Conservation (phyloP, 2,329 filamentous ascomycete species). For the Chaetomium olivaceum region DNA sequence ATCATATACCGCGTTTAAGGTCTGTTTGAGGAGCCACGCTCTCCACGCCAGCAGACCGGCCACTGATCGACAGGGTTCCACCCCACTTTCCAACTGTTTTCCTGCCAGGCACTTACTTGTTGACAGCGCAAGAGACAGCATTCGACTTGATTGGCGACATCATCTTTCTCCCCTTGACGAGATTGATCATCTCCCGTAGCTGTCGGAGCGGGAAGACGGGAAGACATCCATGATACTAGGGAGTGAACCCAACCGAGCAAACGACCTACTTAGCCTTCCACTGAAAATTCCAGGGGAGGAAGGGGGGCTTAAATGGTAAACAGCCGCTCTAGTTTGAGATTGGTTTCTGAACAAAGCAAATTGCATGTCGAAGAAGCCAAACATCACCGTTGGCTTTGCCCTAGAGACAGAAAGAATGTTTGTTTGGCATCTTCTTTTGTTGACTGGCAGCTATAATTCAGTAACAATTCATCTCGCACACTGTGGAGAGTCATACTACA, state of each 20-base stretch:
- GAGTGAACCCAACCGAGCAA: not conserved
- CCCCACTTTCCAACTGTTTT: not conserved
- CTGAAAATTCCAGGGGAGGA: not conserved
- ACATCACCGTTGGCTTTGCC: not conserved
- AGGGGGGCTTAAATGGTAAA: not conserved
- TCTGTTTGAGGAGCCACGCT: not conserved
- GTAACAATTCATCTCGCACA: not conserved
- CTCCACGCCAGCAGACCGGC: no score
- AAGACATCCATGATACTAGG: no score
- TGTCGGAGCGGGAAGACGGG: not conserved
- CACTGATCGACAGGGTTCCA: no score
- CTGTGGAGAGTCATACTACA: not conserved
- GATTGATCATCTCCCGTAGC: not conserved
- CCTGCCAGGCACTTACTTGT: not conserved
- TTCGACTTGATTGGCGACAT: not conserved
- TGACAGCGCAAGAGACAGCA: not conserved
- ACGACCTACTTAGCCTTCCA: no score
- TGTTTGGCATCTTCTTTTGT: not conserved
- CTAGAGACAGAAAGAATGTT: not conserved
- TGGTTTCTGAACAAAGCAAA: not conserved
- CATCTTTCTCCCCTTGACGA: not conserved
- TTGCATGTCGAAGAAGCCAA: not conserved
- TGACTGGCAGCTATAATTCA: not conserved
- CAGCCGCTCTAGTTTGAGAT: not conserved
- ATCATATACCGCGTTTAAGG: not conserved